Conservation (phyloP, 129 eudicot species). For the Ambrosia trifida region DNA sequence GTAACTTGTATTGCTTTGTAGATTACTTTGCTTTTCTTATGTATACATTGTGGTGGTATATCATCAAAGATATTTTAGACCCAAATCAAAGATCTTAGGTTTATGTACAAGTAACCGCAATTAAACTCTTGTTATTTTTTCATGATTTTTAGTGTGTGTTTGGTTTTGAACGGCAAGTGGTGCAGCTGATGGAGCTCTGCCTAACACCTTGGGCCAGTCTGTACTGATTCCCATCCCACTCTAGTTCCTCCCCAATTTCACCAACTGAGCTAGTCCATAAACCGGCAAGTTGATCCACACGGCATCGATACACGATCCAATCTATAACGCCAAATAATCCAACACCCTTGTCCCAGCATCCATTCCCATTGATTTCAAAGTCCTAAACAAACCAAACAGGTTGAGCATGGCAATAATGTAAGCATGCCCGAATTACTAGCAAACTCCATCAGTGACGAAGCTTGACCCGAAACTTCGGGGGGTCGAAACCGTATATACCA, state of each 20-base stretch:
- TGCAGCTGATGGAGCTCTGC: too few species aligned
- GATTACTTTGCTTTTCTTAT: slow-evolving; percentile 24
- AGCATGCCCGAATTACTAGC: slow-evolving; percentile 18
- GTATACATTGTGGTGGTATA: slow-evolving; percentile 32
- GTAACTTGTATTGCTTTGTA: slow-evolving; percentile 25
- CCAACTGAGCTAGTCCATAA: too few species aligned
- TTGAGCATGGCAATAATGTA: slow-evolving; percentile 27
- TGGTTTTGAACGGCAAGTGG: too few species aligned
- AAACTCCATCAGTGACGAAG: too few species aligned
- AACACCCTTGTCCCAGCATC: neutral
- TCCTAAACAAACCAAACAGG: slow-evolving; percentile 24
- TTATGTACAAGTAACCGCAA: too few species aligned
- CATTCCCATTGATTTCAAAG: neutral
- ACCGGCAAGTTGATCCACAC: slow-evolving; percentile 28
- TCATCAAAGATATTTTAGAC: slow-evolving; percentile 26
- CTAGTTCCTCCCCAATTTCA: too few species aligned
- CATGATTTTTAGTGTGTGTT: too few species aligned
- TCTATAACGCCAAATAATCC: slow-evolving; percentile 16
- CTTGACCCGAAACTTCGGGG: too few species aligned
- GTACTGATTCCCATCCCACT: too few species aligned
- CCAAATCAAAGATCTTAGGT: neutral
- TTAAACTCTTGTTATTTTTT: too few species aligned
- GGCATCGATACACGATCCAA: slow-evolving; percentile 13
- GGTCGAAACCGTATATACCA: too few species aligned
- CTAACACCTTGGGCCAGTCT: too few species aligned